Percentiles rank a stretch among this genome's conserved stretches.
These are phyloP conservation scores for sweet orange (Citrus sinensis) DNA, from an alignment of 345 rosid genomes.

Conservation along the genomic window DVS_A1.0 CM039163.1:45492001-45492500, in stretches of 20 bases:
- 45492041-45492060: too few relatives aligned
- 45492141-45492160: not conserved
- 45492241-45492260: not conserved
- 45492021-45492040: too few relatives aligned
- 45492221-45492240: not conserved
- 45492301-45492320: not conserved
- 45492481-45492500: constrained; percentile 65
- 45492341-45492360: not conserved
- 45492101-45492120: too few relatives aligned
- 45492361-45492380: constrained; percentile 10
- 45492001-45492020: too few relatives aligned
- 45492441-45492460: constrained; percentile 71
- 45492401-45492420: constrained; percentile 27
- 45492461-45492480: constrained; percentile 52
- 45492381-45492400: not conserved
- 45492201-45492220: not conserved
- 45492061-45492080: too few relatives aligned
- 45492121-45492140: not conserved
- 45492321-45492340: constrained; percentile 2
- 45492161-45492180: too few relatives aligned
- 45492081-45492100: too few relatives aligned
- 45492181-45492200: too few relatives aligned
- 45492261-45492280: not conserved
- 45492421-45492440: constrained; percentile 56
- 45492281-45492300: constrained; percentile 8